A percentile compares a stretch with the other conserved stretches of the same genome.
These are phyloP conservation scores for Naganishia sp. DNA, from an alignment of 1,284 basidiomycete species.

Conservation along the genomic window DNA sequence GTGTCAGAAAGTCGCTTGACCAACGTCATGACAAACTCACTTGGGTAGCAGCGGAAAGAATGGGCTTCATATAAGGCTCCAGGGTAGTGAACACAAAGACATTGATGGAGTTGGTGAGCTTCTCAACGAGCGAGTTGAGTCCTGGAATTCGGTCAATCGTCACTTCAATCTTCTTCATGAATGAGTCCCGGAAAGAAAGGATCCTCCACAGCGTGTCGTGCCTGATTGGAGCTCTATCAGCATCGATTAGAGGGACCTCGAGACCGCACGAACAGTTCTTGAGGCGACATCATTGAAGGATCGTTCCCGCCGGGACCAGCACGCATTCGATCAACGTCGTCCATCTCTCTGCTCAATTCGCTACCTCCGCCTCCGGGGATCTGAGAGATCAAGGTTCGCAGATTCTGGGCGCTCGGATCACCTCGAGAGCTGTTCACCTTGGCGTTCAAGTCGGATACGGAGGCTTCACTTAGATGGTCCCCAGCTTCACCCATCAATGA, in stretches of 20 bases:
- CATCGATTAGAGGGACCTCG: neutral
- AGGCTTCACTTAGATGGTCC: slow-evolving; percentile 64
- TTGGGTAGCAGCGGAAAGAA: slow-evolving; percentile 71
- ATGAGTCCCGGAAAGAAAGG: slow-evolving; percentile 77
- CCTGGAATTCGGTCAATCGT: slow-evolving; percentile 71
- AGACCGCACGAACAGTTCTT: slow-evolving; percentile 67
- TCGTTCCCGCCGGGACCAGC: slow-evolving; percentile 61
- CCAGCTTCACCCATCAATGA: slow-evolving; percentile 57
- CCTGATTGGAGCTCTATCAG: neutral
- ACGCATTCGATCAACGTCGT: slow-evolving; percentile 69
- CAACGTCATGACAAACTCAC: neutral
- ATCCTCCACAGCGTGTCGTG: slow-evolving; percentile 76
- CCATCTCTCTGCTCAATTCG: slow-evolving; percentile 72
- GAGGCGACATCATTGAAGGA: slow-evolving; percentile 79
- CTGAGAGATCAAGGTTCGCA: slow-evolving; percentile 55
- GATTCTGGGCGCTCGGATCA: slow-evolving; percentile 53
- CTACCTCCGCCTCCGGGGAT: slow-evolving; percentile 63
- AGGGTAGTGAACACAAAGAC: slow-evolving; percentile 80
- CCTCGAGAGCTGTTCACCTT: slow-evolving; percentile 67
- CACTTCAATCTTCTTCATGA: slow-evolving; percentile 77
- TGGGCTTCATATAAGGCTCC: slow-evolving; percentile 69
- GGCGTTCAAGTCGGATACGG: slow-evolving; percentile 82
- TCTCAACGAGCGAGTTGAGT: slow-evolving; percentile 71
- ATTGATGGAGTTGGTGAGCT: slow-evolving; percentile 75
- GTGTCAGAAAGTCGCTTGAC: neutral